phyloP scores from a whole-genome alignment of 345 rosid genomes.

The Eutrema yunnanense region DNA sequence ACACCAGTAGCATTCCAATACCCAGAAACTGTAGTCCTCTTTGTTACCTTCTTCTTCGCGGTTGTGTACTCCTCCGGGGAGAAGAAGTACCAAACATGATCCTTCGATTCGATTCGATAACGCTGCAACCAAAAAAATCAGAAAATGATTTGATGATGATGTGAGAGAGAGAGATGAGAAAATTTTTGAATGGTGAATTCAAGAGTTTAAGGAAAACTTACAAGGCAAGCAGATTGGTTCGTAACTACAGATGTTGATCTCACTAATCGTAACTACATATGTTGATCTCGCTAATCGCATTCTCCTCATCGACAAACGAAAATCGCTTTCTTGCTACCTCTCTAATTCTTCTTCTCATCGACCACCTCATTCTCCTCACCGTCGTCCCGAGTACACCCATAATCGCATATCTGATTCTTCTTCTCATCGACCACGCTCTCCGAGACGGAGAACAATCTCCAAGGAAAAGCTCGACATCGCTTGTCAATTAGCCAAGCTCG shows the following conservation, averaged over 20 bases:
- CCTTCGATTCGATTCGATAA: constrained; percentile 7
- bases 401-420: no score
- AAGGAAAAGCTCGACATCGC: no score
- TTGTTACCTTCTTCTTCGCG: constrained; percentile 3
- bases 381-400: no score
- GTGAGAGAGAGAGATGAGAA: not conserved
- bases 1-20: constrained; percentile 42
- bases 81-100: constrained; percentile 41
- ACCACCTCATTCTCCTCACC: no score
- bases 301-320: no score
- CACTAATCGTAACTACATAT: constrained; percentile 8
- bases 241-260: constrained; percentile 19
- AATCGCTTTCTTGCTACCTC: no score
- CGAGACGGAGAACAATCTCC: no score
- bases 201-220: constrained; percentile 4
- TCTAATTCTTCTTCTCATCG: no score
- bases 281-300: constrained; percentile 16
- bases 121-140: not conserved
- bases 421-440: no score
- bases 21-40: constrained; percentile 34
- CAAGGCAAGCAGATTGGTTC: constrained; percentile 36
- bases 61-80: not conserved
- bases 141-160: not conserved
- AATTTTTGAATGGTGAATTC: not conserved
- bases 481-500: no score